A percentile compares a stretch with the other conserved stretches of the same genome.
Evolutionary conservation across 768 basidiomycete genomes (phyloP).

Genomic region (Calocera cornea): DNA sequence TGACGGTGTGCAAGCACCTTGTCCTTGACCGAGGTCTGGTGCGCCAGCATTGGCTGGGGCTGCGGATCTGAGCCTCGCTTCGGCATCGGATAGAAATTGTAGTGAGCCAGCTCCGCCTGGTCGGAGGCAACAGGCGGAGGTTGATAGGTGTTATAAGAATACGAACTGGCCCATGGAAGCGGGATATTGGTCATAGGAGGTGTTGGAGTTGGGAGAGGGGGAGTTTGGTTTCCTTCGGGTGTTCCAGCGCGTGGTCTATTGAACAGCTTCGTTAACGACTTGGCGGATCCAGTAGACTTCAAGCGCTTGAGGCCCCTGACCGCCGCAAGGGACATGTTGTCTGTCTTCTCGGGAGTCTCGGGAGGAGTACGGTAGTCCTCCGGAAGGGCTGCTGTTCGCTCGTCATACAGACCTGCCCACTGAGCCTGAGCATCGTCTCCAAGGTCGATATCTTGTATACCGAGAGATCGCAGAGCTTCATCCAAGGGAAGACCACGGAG

Average conservation of each 20-base stretch:
- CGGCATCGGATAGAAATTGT: not conserved
- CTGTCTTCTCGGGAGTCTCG: not conserved
- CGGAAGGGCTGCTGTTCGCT: not conserved
- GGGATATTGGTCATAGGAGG: not conserved
- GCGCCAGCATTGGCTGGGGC: not conserved
- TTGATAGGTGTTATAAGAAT: constrained; percentile 1
- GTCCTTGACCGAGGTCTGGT: not conserved
- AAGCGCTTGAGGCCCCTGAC: not conserved
- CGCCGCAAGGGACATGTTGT: not conserved
- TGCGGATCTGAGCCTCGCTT: not conserved
- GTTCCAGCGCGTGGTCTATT: not conserved
- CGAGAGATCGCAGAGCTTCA: not conserved
- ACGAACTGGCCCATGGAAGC: not conserved
- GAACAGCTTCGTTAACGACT: not conserved
- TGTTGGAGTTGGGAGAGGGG: not conserved
- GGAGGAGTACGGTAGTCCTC: not conserved
- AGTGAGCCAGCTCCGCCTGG: not conserved
- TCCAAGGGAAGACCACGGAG: not conserved
- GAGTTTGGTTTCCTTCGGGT: not conserved
- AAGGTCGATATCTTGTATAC: not conserved
- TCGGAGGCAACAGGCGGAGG: not conserved
- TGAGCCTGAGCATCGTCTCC: not conserved
- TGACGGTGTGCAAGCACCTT: not conserved
- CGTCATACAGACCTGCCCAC: not conserved
- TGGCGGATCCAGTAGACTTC: not conserved